Base-by-base conservation (phyloP, 768 basidiomycete species). In the Ephemerocybe angulata region DNA sequence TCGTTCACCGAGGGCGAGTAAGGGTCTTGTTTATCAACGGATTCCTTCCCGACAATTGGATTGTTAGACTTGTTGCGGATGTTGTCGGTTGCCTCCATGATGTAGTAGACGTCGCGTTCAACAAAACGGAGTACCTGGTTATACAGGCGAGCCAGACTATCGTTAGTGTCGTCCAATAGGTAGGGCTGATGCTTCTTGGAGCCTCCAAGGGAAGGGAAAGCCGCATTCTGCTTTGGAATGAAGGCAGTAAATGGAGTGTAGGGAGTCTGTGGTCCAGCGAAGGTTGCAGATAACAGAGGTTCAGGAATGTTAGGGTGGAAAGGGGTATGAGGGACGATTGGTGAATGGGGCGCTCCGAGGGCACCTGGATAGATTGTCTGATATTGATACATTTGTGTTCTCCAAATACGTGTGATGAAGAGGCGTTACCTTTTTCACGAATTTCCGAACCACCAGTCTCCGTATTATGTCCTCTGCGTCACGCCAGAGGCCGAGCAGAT, bases 381-480 rank as follows among this genome's bases (percentile, higher is more conserved):
- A 31, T 42, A 49, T 43, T 30, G 29, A 49, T 17, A 53, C 27
- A 11, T 62, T 56, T 57, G 58, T 52, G 41, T 42, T 31, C 37
- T 13, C 28, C 6, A 8, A 21, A 47, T 22, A 21, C 17, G 25
- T 49, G 6, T 37, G n/a, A 49, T 50, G 17, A n/a, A 38, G 42
- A n/a, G 29, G n/a, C 61, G 67, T 35, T 51, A 88, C 93, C 77
- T 89, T 88, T 62, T 82, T 85, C 8, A 93, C 78, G 62, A 94
- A 95, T 13, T 78, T 79, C 1, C 83, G 82, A 31, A 93, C 79
- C 33, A 97, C 73, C 41, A 87, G 83, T 50, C 74, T 75, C 53
- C 87, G 77, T 49, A 98, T 71, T 17, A 97, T 85, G 56, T 93
- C 90, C 70, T 96, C 95, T 1, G 94, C 96, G 58, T 90, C 86